Evolutionary conservation across 352 stramenopile species (phyloP), one percentile per base, ranked within the genome.

Genomic region (Globisporangium cylindrosporum): DNA sequence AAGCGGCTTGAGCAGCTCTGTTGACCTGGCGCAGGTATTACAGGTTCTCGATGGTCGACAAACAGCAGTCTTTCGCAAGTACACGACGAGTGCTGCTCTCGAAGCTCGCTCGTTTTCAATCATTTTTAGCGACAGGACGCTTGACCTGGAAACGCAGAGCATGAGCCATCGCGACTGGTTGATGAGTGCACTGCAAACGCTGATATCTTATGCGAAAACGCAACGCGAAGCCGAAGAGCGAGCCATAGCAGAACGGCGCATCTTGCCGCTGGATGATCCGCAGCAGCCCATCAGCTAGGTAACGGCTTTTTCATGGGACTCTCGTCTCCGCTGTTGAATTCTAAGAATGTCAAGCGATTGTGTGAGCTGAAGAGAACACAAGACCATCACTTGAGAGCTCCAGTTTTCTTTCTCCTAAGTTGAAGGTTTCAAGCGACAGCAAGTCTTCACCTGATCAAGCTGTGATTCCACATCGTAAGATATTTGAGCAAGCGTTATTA

Each of bases 61-160:
- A 61, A 94, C 88, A 3, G 77, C 80, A 9, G 88, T 95, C 60
- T 95, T 95, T 49, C 79, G 73, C 68, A 95, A 95, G 73, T 91
- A 92, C 66, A 36, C 70, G 4, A 79, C 68, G n/a, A 82, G 59
- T 57, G 55, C 59, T 7, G 56, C 63, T n/a, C 75, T 89, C 10
- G 78, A 89, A 29, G 59, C 62, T 10, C 79, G 81, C 67, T 95
- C 84, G 9, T 81, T 95, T 20, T 93, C 84, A 60, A 77, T 95
- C 58, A 76, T 95, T 2, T 93, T 95, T 34, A 74, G 67, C 4
- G 78, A 87, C 59, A 84, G 88, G 24, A 95, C 88, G 32, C 73
- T 95, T 22, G 88, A 95, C 43, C 73, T 95, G 27, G 86, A 95
- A 65, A 95, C 88, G 6, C 74, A 86, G 55, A 93, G 82, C 48